Conservation (phyloP, 2,329 filamentous ascomycete genomes). For the Fusarium siculi region DNA sequence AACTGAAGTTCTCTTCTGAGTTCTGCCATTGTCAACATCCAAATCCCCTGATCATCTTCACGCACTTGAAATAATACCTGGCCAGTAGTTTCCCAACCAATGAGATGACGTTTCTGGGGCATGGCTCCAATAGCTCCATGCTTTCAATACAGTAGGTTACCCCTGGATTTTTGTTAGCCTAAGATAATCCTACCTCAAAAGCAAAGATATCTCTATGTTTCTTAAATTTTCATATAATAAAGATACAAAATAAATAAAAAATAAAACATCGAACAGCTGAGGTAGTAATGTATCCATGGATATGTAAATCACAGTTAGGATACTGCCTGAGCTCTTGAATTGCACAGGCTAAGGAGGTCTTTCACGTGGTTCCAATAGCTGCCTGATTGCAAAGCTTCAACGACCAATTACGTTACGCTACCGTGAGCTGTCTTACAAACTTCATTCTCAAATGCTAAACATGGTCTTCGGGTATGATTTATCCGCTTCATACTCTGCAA, state of each 20-base stretch:
- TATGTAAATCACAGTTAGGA: background rate
- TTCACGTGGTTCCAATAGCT: background rate
- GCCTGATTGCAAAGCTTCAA: background rate
- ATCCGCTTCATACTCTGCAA: background rate
- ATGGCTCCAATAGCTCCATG: background rate
- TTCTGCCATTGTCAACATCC: background rate
- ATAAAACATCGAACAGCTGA: background rate
- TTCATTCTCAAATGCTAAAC: no score
- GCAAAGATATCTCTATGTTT: background rate
- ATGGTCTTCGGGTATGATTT: no score
- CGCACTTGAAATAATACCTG: background rate
- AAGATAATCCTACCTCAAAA: background rate
- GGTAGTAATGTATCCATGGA: background rate
- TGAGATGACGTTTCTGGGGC: background rate
- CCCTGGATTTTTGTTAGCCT: background rate
- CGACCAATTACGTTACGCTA: background rate
- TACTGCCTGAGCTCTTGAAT: background rate
- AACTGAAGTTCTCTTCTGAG: no score
- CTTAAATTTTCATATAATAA: background rate
- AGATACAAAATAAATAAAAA: background rate
- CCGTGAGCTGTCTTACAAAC: background rate
- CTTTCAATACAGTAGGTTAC: background rate
- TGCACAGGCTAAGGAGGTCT: background rate
- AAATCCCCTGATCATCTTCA: background rate
- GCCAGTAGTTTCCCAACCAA: constrained; percentile 1